Evolutionary conservation across 768 basidiomycete species (phyloP).

Genomic region (Lactarius sanguifluus): DNA sequence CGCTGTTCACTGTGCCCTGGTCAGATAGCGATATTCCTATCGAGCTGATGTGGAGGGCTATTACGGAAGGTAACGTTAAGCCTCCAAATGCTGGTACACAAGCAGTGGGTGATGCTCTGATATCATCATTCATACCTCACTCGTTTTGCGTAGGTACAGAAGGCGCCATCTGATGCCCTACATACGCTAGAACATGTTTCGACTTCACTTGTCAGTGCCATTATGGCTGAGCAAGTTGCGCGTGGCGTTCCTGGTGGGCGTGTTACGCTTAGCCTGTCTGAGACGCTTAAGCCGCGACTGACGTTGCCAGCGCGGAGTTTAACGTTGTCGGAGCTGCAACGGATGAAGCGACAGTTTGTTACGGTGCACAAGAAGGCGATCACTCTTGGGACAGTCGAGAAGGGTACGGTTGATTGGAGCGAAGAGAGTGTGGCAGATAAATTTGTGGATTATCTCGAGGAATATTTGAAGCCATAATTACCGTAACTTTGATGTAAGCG

Average conservation of each 20-base stretch:
- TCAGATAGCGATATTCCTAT: constrained; percentile 64
- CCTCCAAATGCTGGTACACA: constrained; percentile 85
- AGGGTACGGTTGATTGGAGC: constrained; percentile 73
- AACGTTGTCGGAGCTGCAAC: constrained; percentile 84
- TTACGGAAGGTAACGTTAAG: constrained; percentile 78
- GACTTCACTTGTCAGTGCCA: constrained; percentile 62
- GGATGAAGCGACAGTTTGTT: constrained; percentile 90
- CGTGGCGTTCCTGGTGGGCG: constrained; percentile 54
- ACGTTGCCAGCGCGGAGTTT: constrained; percentile 67
- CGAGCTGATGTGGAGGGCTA: constrained; percentile 74
- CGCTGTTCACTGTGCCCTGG: constrained; percentile 83
- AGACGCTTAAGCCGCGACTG: constrained; percentile 47
- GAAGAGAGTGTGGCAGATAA: constrained; percentile 68
- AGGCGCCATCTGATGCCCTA: constrained; percentile 86
- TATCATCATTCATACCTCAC: constrained; percentile 1
- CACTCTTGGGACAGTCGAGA: constrained; percentile 76
- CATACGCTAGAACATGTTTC: constrained; percentile 82
- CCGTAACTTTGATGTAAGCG: background rate
- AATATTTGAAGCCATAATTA: constrained; percentile 50
- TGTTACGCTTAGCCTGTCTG: constrained; percentile 47
- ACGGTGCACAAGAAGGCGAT: constrained; percentile 87
- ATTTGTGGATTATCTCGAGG: constrained; percentile 71
- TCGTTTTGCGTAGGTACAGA: constrained; percentile 54
- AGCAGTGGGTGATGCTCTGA: constrained; percentile 47
- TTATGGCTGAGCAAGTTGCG: constrained; percentile 62